These are phyloP conservation scores for Chaetomiaceae sp. DNA, from an alignment of 2,329 filamentous ascomycete species.

Conservation along the genomic window DNA sequence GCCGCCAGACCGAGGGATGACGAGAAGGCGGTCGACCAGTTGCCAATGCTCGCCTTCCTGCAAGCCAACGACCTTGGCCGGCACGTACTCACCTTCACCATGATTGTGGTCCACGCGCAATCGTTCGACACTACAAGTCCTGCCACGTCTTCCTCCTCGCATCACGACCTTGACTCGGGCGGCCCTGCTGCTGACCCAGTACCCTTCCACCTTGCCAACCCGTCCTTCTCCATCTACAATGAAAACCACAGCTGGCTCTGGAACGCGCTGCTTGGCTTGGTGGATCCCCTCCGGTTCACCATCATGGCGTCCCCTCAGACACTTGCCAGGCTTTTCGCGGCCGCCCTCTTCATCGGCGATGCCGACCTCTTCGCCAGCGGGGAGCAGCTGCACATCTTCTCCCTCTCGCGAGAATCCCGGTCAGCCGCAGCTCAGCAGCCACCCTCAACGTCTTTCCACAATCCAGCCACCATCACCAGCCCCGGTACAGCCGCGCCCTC, in stretches of 20 bases:
- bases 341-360: constrained; percentile 50
- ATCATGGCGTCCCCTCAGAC: constrained; percentile 56
- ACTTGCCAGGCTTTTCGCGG: constrained; percentile 54
- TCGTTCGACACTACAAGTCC: constrained; percentile 31
- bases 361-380: constrained; percentile 54
- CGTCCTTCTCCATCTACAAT: constrained; percentile 21
- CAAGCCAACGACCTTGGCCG: constrained; percentile 31
- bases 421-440: not conserved
- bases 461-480: too few relatives aligned
- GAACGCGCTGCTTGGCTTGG: constrained; percentile 46
- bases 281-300: constrained; percentile 49
- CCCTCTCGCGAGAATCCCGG: constrained; percentile 31
- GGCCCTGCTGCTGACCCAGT: too few relatives aligned
- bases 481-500: too few relatives aligned
- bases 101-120: too few relatives aligned
- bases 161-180: too few relatives aligned
- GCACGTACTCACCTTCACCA: constrained; percentile 38
- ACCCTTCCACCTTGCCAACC: not conserved
- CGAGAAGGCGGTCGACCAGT: constrained; percentile 25
- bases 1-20: constrained; percentile 18
- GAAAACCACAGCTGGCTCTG: constrained; percentile 44
- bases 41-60: constrained; percentile 38
- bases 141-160: too few relatives aligned
- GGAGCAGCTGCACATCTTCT: constrained; percentile 54
- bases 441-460: not conserved